Conservation (phyloP, 1,284 basidiomycete species). For the Hemileccinum hortonii region DNA sequence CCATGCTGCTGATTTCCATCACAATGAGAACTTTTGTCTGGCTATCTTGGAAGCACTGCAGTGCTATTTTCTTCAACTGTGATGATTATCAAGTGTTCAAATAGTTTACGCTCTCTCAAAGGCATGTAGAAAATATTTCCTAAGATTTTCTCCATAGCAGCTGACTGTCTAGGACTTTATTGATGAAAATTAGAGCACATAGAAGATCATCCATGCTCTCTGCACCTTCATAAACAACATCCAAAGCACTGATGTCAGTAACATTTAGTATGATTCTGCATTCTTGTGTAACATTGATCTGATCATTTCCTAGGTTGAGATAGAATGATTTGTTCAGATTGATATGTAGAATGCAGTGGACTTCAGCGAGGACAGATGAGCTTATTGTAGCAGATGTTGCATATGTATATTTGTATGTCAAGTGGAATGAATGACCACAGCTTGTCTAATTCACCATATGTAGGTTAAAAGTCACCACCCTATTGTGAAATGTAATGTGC, state of each 20-base stretch:
- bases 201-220: not conserved
- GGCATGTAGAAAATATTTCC: not conserved
- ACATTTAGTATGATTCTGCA: not conserved
- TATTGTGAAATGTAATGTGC: slow-evolving; percentile 32
- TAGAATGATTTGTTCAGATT: not conserved
- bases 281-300: slow-evolving; percentile 3
- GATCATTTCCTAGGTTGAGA: slow-evolving; percentile 12
- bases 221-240: slow-evolving; percentile 1
- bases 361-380: not conserved
- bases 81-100: not conserved
- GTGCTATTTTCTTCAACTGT: not conserved
- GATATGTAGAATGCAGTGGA: slow-evolving; percentile 3
- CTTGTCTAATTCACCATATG: slow-evolving; percentile 5
- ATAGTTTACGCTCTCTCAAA: not conserved
- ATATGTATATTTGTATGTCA: slow-evolving; percentile 5
- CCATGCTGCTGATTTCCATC: slow-evolving; percentile 19
- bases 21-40: slow-evolving; percentile 11
- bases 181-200: not conserved
- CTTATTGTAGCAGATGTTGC: slow-evolving; percentile 4
- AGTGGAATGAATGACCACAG: slow-evolving; percentile 1
- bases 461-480: slow-evolving; percentile 13
- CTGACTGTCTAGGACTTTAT: not conserved
- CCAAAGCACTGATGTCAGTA: not conserved
- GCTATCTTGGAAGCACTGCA: slow-evolving; percentile 8
- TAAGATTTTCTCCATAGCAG: not conserved